Percentiles rank a stretch among this genome's conserved stretches.
phyloP scores from a whole-genome alignment of 2,329 filamentous ascomycete species.

The Fusarium illudens region DNA sequence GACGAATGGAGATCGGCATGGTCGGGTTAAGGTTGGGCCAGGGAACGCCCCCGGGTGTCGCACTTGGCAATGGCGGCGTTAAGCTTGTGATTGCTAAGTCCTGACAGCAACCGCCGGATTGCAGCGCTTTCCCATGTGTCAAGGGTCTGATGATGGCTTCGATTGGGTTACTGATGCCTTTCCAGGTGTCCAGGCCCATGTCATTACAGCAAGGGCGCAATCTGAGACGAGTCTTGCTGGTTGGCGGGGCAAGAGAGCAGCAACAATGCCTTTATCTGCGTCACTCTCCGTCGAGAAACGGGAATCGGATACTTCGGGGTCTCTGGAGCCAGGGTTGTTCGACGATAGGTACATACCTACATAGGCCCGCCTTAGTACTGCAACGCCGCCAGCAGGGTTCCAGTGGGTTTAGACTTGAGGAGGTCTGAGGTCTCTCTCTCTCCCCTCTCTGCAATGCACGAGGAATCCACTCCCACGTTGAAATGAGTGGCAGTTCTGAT shows the following conservation, averaged over 20 bases:
- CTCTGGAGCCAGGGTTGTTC: neutral
- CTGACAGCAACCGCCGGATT: neutral
- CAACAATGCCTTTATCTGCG: neutral
- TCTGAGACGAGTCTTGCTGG: neutral
- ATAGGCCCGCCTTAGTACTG: constrained; percentile 9
- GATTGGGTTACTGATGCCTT: neutral
- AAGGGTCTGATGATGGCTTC: constrained; percentile 1
- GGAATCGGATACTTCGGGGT: constrained; percentile 7
- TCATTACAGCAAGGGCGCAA: neutral
- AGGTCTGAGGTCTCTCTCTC: neutral
- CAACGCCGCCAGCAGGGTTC: constrained; percentile 2
- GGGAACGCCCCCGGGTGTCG: neutral
- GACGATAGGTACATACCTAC: too few relatives aligned
- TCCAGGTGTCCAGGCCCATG: neutral
- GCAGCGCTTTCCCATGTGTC: neutral
- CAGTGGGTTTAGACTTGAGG: constrained; percentile 2
- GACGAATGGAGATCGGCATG: constrained; percentile 16
- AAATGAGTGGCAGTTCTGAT: constrained; percentile 3
- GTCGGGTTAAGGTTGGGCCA: constrained; percentile 12
- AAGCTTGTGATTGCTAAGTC: neutral
- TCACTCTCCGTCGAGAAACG: constrained; percentile 17
- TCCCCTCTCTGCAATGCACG: neutral
- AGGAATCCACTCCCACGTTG: constrained; percentile 8
- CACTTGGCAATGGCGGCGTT: constrained; percentile 4
- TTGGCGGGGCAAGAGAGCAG: neutral